A percentile compares a stretch with the other conserved stretches of the same genome.
Conservation (phyloP, 805 yeast genomes). For the Alloascoidea africana region DNA sequence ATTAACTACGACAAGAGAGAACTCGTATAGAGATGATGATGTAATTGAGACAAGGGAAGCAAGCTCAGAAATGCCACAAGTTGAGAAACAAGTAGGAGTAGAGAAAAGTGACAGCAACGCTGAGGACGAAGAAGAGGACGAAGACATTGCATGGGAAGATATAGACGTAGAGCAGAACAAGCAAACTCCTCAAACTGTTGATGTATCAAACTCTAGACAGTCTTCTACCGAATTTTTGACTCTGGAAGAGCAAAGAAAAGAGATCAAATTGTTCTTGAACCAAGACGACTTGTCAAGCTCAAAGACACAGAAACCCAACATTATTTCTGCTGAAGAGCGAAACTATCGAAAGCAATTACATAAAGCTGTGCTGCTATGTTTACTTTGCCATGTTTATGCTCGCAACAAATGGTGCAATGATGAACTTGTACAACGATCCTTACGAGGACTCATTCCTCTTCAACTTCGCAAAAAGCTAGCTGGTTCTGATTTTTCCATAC, state of each 20-base stretch:
- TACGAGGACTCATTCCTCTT: slow-evolving; percentile 28
- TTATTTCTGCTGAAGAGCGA: slow-evolving; percentile 42
- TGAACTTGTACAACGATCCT: slow-evolving; percentile 19
- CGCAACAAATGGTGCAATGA: slow-evolving; percentile 69
- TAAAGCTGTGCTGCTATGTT: slow-evolving; percentile 35
- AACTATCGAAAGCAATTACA: slow-evolving; percentile 38
- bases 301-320: slow-evolving; percentile 16
- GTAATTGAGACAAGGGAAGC: too few relatives aligned
- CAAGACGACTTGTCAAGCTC: not conserved
- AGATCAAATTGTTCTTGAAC: not conserved
- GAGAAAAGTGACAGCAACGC: slow-evolving; percentile 7
- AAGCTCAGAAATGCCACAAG: not conserved
- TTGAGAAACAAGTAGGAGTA: not conserved
- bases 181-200: not conserved
- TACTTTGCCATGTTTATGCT: slow-evolving; percentile 51
- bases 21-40: too few relatives aligned
- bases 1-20: too few relatives aligned
- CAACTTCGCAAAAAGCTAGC: too few relatives aligned
- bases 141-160: not conserved
- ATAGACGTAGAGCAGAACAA: not conserved
- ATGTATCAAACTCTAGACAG: not conserved
- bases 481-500: too few relatives aligned
- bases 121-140: slow-evolving; percentile 11
- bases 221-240: not conserved
- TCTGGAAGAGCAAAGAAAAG: not conserved